Percentiles rank a stretch among this genome's conserved stretches.
Conservation (phyloP, 2,329 filamentous ascomycete species). For the Mycosphaerella sp. region DNA sequence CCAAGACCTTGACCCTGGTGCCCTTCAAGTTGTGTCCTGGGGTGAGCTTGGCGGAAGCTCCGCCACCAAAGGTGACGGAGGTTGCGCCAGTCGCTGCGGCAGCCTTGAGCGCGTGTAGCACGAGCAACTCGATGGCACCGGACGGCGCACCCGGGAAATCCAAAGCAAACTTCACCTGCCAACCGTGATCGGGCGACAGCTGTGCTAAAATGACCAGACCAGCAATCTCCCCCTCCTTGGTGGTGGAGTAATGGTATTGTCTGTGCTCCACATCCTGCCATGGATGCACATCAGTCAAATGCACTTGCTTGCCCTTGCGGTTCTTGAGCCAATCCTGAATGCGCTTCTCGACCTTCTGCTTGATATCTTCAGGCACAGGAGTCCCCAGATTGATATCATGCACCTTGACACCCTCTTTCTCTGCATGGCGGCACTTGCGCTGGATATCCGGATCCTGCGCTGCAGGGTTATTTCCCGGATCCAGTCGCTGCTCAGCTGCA, state of each 20-base stretch:
- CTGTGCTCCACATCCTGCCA: constrained; percentile 81
- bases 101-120: constrained; percentile 62
- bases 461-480: constrained; percentile 61
- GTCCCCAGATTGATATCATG: constrained; percentile 63
- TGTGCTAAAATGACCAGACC: constrained; percentile 78
- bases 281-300: constrained; percentile 81
- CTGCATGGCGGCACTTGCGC: constrained; percentile 71
- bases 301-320: constrained; percentile 80
- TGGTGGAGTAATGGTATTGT: constrained; percentile 76
- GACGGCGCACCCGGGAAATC: constrained; percentile 85
- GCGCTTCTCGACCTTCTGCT: constrained; percentile 61
- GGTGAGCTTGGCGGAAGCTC: constrained; percentile 65
- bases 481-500: constrained; percentile 80
- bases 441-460: constrained; percentile 60
- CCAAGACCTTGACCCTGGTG: constrained; percentile 71
- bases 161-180: constrained; percentile 94
- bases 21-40: constrained; percentile 78
- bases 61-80: constrained; percentile 78
- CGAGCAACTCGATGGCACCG: constrained; percentile 78
- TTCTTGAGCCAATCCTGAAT: constrained; percentile 72
- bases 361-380: constrained; percentile 58
- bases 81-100: constrained; percentile 54
- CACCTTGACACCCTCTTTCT: constrained; percentile 78
- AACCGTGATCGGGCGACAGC: constrained; percentile 72
- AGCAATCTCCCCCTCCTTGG: constrained; percentile 62